Conservation (phyloP, 2,329 filamentous ascomycete genomes). For the Tolypocladium pustulatum region DNA sequence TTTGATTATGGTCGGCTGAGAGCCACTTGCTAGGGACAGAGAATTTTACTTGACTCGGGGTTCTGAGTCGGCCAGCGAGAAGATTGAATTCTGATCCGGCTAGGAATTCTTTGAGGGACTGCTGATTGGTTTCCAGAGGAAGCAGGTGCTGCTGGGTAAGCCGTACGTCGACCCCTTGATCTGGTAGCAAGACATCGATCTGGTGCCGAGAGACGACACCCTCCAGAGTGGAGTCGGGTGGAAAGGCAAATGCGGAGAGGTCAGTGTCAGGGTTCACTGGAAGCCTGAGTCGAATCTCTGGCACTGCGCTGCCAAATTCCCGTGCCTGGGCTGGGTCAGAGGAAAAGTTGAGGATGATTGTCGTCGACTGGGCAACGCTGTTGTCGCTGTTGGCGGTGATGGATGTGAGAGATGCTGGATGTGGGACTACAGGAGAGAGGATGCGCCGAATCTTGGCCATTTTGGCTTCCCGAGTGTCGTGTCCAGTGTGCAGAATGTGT, state of each 20-base stretch:
- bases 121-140: slow-evolving; percentile 25
- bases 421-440: slow-evolving; percentile 35
- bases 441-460: slow-evolving; percentile 18
- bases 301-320: slow-evolving; percentile 1
- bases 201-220: slow-evolving; percentile 17
- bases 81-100: slow-evolving; percentile 33
- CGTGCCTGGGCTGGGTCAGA: slow-evolving; percentile 16
- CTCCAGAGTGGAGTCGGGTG: slow-evolving; percentile 17
- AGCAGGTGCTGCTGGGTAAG: slow-evolving; percentile 25
- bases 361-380: slow-evolving; percentile 11
- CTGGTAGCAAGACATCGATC: slow-evolving; percentile 35
- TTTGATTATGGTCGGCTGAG: background rate
- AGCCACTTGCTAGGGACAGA: slow-evolving; percentile 16
- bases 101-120: slow-evolving; percentile 33
- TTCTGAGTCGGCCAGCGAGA: slow-evolving; percentile 26
- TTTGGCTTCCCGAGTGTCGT: slow-evolving; percentile 3
- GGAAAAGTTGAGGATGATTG: slow-evolving; percentile 36
- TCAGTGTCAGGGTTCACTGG: slow-evolving; percentile 18
- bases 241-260: slow-evolving; percentile 16
- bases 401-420: slow-evolving; percentile 31
- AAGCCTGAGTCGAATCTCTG: slow-evolving; percentile 18
- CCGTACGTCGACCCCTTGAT: slow-evolving; percentile 36
- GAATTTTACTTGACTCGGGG: slow-evolving; percentile 22
- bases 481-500: slow-evolving; percentile 31
- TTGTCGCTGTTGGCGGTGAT: slow-evolving; percentile 22